Percentiles rank a stretch among this genome's conserved stretches.
Conservation (phyloP, 2,329 filamentous ascomycete species). For the Trichoderma arundinaceum region DNA sequence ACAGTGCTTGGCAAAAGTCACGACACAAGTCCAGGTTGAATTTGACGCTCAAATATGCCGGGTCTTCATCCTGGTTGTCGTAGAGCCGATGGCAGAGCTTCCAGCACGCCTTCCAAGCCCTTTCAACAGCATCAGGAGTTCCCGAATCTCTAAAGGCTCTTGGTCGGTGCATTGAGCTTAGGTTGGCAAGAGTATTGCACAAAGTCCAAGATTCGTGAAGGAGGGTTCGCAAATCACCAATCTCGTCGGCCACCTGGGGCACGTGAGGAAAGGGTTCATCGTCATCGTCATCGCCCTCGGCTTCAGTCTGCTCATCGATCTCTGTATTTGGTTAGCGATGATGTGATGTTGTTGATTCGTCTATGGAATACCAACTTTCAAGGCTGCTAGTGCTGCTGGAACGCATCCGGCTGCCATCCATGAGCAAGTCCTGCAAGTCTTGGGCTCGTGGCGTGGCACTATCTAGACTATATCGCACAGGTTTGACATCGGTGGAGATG, state of each 20-base stretch:
- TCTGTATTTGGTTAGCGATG: conserved; percentile 48
- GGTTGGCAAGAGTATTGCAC: conserved; percentile 85
- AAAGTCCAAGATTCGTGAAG: conserved; percentile 91
- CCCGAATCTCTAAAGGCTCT: conserved; percentile 77
- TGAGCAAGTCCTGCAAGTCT: conserved; percentile 75
- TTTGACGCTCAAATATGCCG: conserved; percentile 68
- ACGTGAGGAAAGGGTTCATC: conserved; percentile 45
- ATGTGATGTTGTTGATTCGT: not conserved
- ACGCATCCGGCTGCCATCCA: conserved; percentile 60
- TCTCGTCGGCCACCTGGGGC: conserved; percentile 54
- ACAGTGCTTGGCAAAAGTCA: conserved; percentile 89
- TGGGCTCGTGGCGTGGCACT: conserved; percentile 81
- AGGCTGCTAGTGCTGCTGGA: conserved; percentile 76
- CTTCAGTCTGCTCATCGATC: conserved; percentile 61
- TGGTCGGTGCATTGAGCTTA: conserved; percentile 83
- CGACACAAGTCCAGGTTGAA: conserved; percentile 85
- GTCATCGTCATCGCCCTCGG: conserved; percentile 61
- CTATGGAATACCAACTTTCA: conserved; percentile 63
- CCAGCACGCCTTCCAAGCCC: conserved; percentile 95
- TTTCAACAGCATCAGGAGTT: conserved; percentile 78
- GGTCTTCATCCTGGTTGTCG: conserved; percentile 74
- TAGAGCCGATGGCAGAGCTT: conserved; percentile 89
- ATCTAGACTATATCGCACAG: conserved; percentile 68
- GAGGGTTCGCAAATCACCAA: conserved; percentile 73
- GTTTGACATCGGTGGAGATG: conserved; percentile 76